phyloP scores from a whole-genome alignment of 768 basidiomycete genomes.

The Mycena vitilis region DNA sequence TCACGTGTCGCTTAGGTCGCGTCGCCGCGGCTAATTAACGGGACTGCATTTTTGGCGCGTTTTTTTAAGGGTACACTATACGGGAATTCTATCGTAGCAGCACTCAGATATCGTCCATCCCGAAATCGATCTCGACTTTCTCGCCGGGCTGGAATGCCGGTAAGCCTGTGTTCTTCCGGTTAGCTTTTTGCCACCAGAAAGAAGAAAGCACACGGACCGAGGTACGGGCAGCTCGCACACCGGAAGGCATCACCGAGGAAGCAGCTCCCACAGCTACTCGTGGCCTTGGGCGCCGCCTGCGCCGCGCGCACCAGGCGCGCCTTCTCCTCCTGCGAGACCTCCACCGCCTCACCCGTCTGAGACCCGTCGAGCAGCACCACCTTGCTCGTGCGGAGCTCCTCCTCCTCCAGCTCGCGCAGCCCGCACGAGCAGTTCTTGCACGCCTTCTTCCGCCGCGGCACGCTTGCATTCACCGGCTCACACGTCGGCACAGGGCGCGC shows the following conservation, averaged over 20 bases:
- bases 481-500: slow-evolving; percentile 81
- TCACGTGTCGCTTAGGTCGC: slow-evolving; percentile 20
- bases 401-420: slow-evolving; percentile 91
- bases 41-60: not conserved
- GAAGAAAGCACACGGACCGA: slow-evolving; percentile 70
- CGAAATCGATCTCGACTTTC: slow-evolving; percentile 92
- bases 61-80: slow-evolving; percentile 5
- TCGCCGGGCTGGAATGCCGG: slow-evolving; percentile 99
- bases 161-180: slow-evolving; percentile 66
- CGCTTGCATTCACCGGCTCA: slow-evolving; percentile 66
- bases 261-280: slow-evolving; percentile 97
- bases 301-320: slow-evolving; percentile 75
- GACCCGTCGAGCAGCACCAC: slow-evolving; percentile 78
- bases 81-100: slow-evolving; percentile 15
- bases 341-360: slow-evolving; percentile 68
- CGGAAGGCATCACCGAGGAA: slow-evolving; percentile 98
- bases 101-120: slow-evolving; percentile 86
- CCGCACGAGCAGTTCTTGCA: slow-evolving; percentile 98
- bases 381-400: slow-evolving; percentile 71
- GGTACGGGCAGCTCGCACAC: slow-evolving; percentile 95
- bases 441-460: slow-evolving; percentile 84
- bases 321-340: slow-evolving; percentile 69
- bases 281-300: slow-evolving; percentile 83
- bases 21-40: slow-evolving; percentile 7
- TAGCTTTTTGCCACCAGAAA: slow-evolving; percentile 29